These are phyloP conservation scores for Acephala macrosclerotiorum DNA, from an alignment of 2,329 filamentous ascomycete species.

Conservation along the genomic window DNA sequence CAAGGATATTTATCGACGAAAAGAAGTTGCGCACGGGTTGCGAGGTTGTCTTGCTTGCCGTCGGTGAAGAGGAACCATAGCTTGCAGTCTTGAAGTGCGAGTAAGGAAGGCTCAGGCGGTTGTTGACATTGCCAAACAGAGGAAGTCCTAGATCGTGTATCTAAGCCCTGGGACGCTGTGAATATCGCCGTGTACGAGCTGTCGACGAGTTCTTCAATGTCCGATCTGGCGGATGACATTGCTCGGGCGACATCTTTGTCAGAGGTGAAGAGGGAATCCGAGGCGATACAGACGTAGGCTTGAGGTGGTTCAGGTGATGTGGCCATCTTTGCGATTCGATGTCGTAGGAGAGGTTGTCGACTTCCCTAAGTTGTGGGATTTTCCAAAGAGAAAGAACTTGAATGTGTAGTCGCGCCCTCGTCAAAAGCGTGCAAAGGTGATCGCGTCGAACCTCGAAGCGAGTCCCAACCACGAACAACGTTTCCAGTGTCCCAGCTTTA, in stretches of 20 bases:
- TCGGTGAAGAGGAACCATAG: constrained; percentile 5
- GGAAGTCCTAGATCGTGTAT: background rate
- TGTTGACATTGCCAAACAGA: background rate
- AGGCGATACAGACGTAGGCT: background rate
- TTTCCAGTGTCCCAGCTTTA: too few relatives aligned
- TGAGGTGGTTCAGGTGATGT: background rate
- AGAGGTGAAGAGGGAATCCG: background rate
- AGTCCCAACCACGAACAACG: too few relatives aligned
- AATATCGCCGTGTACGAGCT: background rate
- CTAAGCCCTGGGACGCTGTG: background rate
- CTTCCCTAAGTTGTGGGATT: background rate
- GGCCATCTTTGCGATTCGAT: background rate
- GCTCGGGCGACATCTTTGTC: background rate
- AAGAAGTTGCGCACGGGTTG: background rate
- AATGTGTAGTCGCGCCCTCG: too few relatives aligned
- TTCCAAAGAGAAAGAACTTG: too few relatives aligned
- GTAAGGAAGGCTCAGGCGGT: background rate
- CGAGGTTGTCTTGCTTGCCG: background rate
- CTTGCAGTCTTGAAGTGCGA: constrained; percentile 2
- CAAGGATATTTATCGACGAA: background rate
- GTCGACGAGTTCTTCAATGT: background rate
- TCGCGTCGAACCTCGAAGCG: too few relatives aligned
- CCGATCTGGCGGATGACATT: background rate
- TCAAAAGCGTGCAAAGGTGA: too few relatives aligned
- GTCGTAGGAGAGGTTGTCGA: background rate